phyloP scores from a whole-genome alignment of 2,329 filamentous ascomycete species.

The Stylonectria norvegica region DNA sequence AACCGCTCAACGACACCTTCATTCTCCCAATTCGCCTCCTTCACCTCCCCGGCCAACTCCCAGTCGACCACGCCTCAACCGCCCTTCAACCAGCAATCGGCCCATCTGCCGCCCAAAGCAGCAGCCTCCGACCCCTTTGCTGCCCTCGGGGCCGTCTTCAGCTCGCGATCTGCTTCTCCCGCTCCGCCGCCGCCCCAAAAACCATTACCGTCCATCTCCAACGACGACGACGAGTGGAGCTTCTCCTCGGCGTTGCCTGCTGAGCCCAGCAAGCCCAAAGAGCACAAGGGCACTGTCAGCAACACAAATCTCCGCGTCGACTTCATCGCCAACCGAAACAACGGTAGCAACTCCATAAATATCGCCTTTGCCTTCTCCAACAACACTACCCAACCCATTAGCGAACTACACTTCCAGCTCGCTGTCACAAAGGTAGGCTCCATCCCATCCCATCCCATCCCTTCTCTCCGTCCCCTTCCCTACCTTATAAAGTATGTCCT shows the following conservation, averaged over 20 bases:
- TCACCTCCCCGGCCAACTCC: slow-evolving; percentile 50
- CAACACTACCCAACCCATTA: slow-evolving; percentile 65
- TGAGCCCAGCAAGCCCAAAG: slow-evolving; percentile 52
- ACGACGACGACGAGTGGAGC: slow-evolving; percentile 87
- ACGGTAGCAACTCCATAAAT: slow-evolving; percentile 56
- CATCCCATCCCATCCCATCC: too few relatives aligned
- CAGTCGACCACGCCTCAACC: slow-evolving; percentile 54
- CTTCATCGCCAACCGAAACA: slow-evolving; percentile 63
- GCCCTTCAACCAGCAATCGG: slow-evolving; percentile 44
- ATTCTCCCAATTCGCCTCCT: slow-evolving; percentile 55
- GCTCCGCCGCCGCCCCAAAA: slow-evolving; percentile 17
- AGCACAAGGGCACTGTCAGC: slow-evolving; percentile 64
- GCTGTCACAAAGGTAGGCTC: slow-evolving; percentile 87
- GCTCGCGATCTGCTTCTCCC: slow-evolving; percentile 28
- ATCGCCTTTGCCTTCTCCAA: slow-evolving; percentile 84
- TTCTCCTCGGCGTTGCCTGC: slow-evolving; percentile 83
- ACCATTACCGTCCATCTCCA: slow-evolving; percentile 27
- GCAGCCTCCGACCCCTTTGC: slow-evolving; percentile 51
- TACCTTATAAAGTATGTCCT: background rate
- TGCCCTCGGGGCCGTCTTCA: slow-evolving; percentile 36
- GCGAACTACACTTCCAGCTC: slow-evolving; percentile 83
- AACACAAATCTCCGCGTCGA: slow-evolving; percentile 69
- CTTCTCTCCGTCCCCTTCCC: background rate
- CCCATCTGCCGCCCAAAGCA: slow-evolving; percentile 41
- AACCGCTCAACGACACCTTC: slow-evolving; percentile 40